These are phyloP conservation scores for Alternaria arborescens DNA, from an alignment of 2,329 filamentous ascomycete species.

Conservation along the genomic window DNA sequence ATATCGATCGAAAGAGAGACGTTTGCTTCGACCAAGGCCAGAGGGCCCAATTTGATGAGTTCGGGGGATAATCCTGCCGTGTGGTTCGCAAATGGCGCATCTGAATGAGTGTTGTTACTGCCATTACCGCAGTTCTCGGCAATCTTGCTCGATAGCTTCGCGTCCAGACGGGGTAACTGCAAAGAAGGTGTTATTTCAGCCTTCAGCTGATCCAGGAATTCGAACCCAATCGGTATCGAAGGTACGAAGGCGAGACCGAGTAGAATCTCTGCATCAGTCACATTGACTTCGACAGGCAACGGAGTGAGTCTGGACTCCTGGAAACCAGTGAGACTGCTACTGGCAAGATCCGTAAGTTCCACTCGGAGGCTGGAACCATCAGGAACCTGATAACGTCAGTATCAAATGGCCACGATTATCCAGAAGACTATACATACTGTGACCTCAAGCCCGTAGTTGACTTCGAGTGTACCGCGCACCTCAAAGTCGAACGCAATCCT, in stretches of 20 bases:
- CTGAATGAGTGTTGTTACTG: not conserved
- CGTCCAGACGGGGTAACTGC: slow-evolving; percentile 44
- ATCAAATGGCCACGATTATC: not conserved
- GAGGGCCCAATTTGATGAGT: slow-evolving; percentile 17
- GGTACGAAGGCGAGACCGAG: slow-evolving; percentile 44
- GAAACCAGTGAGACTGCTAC: slow-evolving; percentile 41
- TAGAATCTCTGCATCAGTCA: slow-evolving; percentile 38
- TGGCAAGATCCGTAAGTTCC: slow-evolving; percentile 35
- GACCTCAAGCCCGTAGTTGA: slow-evolving; percentile 50
- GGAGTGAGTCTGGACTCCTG: slow-evolving; percentile 37
- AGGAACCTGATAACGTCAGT: slow-evolving; percentile 35
- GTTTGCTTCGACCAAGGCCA: slow-evolving; percentile 39
- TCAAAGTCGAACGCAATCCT: slow-evolving; percentile 39
- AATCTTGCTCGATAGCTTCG: slow-evolving; percentile 34
- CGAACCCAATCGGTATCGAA: slow-evolving; percentile 47
- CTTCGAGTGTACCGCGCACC: slow-evolving; percentile 39
- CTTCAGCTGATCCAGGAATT: slow-evolving; percentile 40
- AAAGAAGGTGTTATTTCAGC: slow-evolving; percentile 41
- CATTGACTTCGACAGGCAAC: slow-evolving; percentile 45
- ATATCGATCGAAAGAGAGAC: slow-evolving; percentile 34
- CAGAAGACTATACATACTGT: slow-evolving; percentile 28
- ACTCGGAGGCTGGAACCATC: slow-evolving; percentile 41
- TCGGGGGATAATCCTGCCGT: not conserved
- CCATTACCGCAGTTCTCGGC: slow-evolving; percentile 30
- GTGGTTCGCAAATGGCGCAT: slow-evolving; percentile 12